Conservation (phyloP, 345 rosid species). For the Salix suchowensis region DNA sequence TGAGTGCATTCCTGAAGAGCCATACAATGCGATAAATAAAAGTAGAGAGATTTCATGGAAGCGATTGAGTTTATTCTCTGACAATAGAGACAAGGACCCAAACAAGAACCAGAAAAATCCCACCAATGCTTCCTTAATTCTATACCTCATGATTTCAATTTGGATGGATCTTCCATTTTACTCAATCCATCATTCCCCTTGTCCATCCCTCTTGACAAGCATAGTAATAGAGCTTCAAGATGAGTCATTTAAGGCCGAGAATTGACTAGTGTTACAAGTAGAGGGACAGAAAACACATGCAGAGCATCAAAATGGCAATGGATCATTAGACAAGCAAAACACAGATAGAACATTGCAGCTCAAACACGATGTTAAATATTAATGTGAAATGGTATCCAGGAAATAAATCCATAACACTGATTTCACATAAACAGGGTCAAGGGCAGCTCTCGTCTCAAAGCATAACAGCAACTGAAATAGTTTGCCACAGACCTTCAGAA, state of each 20-base stretch:
- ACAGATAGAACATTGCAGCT: background rate
- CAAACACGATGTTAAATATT: background rate
- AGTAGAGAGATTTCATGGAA: too few species aligned
- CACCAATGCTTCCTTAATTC: too few species aligned
- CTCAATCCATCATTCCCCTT: too few species aligned
- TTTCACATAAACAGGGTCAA: background rate
- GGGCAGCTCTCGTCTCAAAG: background rate
- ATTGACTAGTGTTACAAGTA: background rate
- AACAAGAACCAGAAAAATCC: too few species aligned
- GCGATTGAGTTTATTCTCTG: too few species aligned
- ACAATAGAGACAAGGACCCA: too few species aligned
- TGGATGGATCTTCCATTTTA: too few species aligned
- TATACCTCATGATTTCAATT: too few species aligned
- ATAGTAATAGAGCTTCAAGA: too few species aligned
- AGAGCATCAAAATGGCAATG: background rate
- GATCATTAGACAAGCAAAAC: background rate
- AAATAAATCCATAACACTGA: background rate
- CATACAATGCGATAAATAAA: too few species aligned
- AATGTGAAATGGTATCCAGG: background rate
- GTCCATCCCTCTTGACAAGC: too few species aligned
- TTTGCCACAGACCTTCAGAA: background rate
- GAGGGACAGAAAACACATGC: background rate
- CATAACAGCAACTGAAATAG: background rate
- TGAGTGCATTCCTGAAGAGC: constrained; percentile 31
- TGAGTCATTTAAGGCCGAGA: too few species aligned